phyloP scores from a whole-genome alignment of 2,329 filamentous ascomycete genomes.

The Endoconidiophora polonica region DNA sequence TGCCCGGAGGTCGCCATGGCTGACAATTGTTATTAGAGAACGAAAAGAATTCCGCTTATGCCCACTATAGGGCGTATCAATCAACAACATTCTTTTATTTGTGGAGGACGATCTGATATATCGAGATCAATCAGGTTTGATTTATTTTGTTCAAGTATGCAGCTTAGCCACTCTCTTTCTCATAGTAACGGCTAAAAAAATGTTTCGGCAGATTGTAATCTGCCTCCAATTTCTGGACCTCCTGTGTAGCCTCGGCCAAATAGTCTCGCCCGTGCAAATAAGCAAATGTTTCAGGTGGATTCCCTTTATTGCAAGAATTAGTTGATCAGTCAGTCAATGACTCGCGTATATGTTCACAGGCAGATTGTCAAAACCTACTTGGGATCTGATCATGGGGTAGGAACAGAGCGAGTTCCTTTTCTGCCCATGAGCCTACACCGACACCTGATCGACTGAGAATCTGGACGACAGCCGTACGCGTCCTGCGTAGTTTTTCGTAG shows the following conservation, averaged over 20 bases:
- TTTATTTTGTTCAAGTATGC: not conserved
- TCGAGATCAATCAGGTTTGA: not conserved
- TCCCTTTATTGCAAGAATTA: not conserved
- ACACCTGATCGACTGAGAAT: constrained; percentile 18
- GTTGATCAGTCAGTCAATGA: not conserved
- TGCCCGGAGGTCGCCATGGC: not conserved
- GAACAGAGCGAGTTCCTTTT: not conserved
- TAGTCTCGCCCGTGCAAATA: constrained; percentile 1
- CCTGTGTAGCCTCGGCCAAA: not conserved
- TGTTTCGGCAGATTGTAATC: not conserved
- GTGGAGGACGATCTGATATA: not conserved
- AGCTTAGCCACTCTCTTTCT: not conserved
- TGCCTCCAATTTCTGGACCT: not conserved
- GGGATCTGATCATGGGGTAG: not conserved
- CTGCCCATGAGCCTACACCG: not conserved
- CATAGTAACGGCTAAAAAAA: not conserved
- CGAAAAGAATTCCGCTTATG: no score
- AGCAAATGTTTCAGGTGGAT: not conserved
- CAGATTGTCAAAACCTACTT: not conserved
- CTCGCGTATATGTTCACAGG: not conserved
- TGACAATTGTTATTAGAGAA: not conserved
- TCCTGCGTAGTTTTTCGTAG: constrained; percentile 17
- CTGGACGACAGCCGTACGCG: constrained; percentile 22
- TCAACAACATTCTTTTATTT: not conserved
- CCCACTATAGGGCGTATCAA: not conserved